Base-by-base conservation (phyloP, 192 early-diverging fungal genomes). In the Jimgerdemannia lactiflua region DNA sequence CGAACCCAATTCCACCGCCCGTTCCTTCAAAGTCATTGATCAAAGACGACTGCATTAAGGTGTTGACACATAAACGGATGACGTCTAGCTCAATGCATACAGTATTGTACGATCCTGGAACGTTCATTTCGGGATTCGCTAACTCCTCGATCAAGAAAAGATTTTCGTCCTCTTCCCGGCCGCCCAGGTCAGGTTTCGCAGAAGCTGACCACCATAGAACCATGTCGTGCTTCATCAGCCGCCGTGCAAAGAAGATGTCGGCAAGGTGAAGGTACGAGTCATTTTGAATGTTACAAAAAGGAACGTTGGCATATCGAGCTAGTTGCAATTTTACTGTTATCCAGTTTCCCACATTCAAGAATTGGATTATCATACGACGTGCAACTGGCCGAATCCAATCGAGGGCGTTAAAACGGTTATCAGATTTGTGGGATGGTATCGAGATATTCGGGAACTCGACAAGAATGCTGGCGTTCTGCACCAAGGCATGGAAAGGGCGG, bases 151-250 rank as follows among this genome's bases (percentile, higher is more conserved):
- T 71, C 17, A 85, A 84, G 49, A 79, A 87, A 8, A 83, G 76
- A 72, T 92, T 88, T 70, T 96, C 93, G 64, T 96, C 95, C 70
- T 91, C 83, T 73, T 95, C 92, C 4, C 91, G 84, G 4, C 96
- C 96, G 54, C 97, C 96, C 18, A 98, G 78, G 80, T 98, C 96
- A 0, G 96, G 96, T 67, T 87, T 89, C 43, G 83, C 85, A 3
- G 89, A 89, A 2, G 90, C 79, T 63, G 96, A 98, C 87, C 91
- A 97, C 98, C 98, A 99, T 42, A 98, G 77, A 1, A 99, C 76
- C 82, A 94, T 91, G 68, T 95, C 94, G 39, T 89, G 85, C n/a
- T 88, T 81, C 17, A 85, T 80, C 72, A 99, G 82, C n/a, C 88
- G 85, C 65, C 96, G 85, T 0, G 96, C 94, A 79, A 97, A 92